Evolutionary conservation across 73 alveolate species (phyloP), one percentile per base, ranked within the genome.

Genomic region (Symbiodinium natans): DNA sequence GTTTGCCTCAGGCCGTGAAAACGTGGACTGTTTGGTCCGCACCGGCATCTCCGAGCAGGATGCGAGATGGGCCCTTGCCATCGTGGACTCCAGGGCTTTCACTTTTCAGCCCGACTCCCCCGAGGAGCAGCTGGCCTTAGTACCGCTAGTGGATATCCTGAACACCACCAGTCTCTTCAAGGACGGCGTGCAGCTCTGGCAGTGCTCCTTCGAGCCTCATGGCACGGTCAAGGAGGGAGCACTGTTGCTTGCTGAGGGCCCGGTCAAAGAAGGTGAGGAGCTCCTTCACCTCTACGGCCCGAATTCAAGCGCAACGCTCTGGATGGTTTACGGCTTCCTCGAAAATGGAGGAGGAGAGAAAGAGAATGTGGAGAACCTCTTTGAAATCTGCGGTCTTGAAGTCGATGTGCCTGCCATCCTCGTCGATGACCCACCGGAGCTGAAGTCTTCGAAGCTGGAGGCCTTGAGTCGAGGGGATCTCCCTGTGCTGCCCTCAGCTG

Each of bases 181-280:
- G 42, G 84, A 74, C 11, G 63, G 46, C 75, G 42, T 41, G 29
- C 97, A 90, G 56, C 97, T 90, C 33, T 90, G 97, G 97, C 97
- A 90, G 52, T 90, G 97, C 39, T 90, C 97, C 54, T 90, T 90
- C 39, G 97, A 90, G 33, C 97, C 97, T 8, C 89, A 90, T 4
- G 97, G 97, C n/a, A 17, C 88, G 1, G 89, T 73, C 77, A 83
- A 73, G 77, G 97, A 68, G 38, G 97, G 97, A 1, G 97, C 97
- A 21, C 29, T 41, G 40, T 31, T 90, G 80, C 41, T 90, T 56
- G 89, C 89, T 1, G 97, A 90, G 56, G 34, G 97, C 13, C 39
- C 77, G n/a, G 52, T 90, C 80, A 40, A n/a, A 3, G 97, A 41
- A 6, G 54, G 41, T 31, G 97, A 90, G 48, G 97, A 90, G 54